phyloP scores from a whole-genome alignment of 495 filamentous ascomycete genomes.

The Saxispiralis lemnorum region DNA sequence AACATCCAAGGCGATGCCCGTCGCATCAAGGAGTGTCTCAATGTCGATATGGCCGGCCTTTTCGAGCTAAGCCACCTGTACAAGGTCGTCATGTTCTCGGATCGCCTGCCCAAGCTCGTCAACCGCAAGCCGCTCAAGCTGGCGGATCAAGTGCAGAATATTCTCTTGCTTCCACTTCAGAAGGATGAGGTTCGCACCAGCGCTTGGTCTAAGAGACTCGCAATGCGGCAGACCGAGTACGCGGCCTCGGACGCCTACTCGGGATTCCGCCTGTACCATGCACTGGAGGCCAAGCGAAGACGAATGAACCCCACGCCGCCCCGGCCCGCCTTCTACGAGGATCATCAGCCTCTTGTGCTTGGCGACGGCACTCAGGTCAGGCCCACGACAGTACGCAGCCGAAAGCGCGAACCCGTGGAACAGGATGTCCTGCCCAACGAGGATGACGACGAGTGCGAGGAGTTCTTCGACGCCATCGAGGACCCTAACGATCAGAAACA shows the following conservation, averaged over 20 bases:
- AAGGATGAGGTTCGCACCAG: slow-evolving; percentile 23
- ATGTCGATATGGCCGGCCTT: slow-evolving; percentile 14
- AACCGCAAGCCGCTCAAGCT: slow-evolving; percentile 18
- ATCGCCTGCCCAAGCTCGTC: slow-evolving; percentile 5
- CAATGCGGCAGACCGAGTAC: slow-evolving; percentile 19
- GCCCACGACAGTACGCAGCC: neutral
- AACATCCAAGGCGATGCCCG: slow-evolving; percentile 58
- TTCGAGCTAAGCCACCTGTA: slow-evolving; percentile 26
- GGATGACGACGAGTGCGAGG: slow-evolving; percentile 12
- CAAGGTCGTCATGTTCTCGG: slow-evolving; percentile 21
- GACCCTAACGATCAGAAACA: neutral
- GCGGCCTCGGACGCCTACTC: slow-evolving; percentile 26
- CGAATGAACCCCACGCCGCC: slow-evolving; percentile 21
- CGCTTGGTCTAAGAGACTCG: slow-evolving; percentile 20
- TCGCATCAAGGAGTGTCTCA: slow-evolving; percentile 19
- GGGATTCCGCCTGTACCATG: slow-evolving; percentile 22
- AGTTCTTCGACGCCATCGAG: slow-evolving; percentile 15
- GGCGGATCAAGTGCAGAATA: slow-evolving; percentile 18
- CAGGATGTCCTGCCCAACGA: neutral
- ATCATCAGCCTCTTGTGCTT: slow-evolving; percentile 8
- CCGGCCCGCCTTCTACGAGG: slow-evolving; percentile 12
- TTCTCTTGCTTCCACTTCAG: slow-evolving; percentile 21
- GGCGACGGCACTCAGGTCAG: slow-evolving; percentile 4
- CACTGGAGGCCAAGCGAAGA: slow-evolving; percentile 21
- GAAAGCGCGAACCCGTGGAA: slow-evolving; percentile 7